These are phyloP conservation scores for Vigna radiata DNA, from an alignment of 306 rosid genomes.

Conservation along the genomic window DNA sequence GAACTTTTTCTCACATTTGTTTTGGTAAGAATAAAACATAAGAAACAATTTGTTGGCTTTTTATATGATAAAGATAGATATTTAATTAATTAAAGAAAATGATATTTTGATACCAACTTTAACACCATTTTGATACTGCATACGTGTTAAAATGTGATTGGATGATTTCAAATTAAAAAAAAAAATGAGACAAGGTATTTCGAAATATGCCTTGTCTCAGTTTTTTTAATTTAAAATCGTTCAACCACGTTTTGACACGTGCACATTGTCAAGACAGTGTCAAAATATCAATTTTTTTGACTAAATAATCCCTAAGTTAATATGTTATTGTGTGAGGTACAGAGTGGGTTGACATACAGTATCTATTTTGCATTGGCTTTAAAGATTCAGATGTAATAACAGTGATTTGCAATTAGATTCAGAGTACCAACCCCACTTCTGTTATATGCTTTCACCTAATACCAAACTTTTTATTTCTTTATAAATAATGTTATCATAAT, in stretches of 20 bases:
- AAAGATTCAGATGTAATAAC: not conserved
- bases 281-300: no score
- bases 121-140: no score
- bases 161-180: no score
- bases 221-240: no score
- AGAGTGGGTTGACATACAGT: not conserved
- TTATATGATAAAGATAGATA: not conserved
- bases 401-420: not conserved
- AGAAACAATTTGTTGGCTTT: not conserved
- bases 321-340: not conserved
- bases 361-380: not conserved
- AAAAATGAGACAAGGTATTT: no score
- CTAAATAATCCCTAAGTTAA: not conserved
- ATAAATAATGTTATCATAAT: not conserved
- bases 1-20: not conserved
- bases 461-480: not conserved
- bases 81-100: no score
- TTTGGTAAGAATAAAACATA: not conserved
- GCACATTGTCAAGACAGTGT: no score
- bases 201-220: no score
- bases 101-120: no score
- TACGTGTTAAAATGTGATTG: no score
- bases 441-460: not conserved
- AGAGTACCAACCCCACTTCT: slow-evolving; percentile 9
- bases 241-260: no score